phyloP scores from a whole-genome alignment of 441 rosid genomes.

The Gossypium gossypioides region DNA sequence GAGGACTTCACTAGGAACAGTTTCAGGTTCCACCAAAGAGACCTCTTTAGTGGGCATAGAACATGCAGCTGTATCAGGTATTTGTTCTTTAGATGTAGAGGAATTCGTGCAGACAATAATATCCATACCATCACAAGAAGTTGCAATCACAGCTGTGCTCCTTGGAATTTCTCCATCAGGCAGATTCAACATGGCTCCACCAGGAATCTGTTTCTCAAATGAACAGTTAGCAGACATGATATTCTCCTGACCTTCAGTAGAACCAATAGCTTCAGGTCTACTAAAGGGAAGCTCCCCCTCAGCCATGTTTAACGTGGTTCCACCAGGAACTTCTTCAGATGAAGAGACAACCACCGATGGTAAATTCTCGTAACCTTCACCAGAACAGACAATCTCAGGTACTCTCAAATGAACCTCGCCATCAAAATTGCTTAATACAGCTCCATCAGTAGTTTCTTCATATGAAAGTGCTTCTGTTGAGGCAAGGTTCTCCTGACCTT shows the following conservation, averaged over 20 bases:
- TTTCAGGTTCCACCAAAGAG: slow-evolving; percentile 1
- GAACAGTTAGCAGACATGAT: slow-evolving; percentile 7
- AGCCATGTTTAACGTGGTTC: not conserved
- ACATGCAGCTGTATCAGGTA: not conserved
- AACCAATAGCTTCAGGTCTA: slow-evolving; percentile 12
- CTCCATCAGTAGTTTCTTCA: slow-evolving; percentile 8
- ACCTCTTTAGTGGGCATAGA: slow-evolving; percentile 4
- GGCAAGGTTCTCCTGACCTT: slow-evolving; percentile 9
- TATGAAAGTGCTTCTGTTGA: not conserved
- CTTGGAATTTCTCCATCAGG: slow-evolving; percentile 23
- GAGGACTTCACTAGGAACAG: not conserved
- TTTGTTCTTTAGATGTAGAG: slow-evolving; percentile 7
- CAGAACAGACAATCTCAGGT: not conserved
- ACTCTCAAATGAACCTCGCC: not conserved
- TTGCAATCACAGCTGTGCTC: slow-evolving; percentile 22
- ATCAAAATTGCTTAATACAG: not conserved
- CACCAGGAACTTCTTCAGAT: slow-evolving; percentile 8
- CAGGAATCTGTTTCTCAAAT: slow-evolving; percentile 17
- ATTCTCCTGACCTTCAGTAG: slow-evolving; percentile 18
- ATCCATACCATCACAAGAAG: slow-evolving; percentile 8
- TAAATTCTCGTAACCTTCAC: not conserved
- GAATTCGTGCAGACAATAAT: not conserved
- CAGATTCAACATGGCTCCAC: slow-evolving; percentile 15
- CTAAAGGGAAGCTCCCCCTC: not conserved
- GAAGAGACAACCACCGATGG: not conserved